Conservation (phyloP, 2,329 filamentous ascomycete genomes). For the Penicillium brevicompactum region DNA sequence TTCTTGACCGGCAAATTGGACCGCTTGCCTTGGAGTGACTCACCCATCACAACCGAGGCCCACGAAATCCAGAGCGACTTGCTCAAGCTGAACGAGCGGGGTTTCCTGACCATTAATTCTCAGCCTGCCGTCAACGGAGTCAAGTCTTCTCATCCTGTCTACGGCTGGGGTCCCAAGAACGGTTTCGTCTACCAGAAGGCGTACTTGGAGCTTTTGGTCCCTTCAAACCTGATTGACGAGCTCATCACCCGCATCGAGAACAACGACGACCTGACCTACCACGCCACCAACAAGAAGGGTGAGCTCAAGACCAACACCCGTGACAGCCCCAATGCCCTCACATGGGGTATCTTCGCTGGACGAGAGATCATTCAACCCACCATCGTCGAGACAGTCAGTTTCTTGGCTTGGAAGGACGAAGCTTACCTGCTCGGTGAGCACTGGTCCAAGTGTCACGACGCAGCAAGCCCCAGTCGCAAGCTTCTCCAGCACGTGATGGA, state of each 20-base stretch:
- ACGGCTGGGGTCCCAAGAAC: conserved; percentile 93
- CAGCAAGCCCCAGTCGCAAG: conserved; percentile 72
- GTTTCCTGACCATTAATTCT: conserved; percentile 93
- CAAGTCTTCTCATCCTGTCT: conserved; percentile 80
- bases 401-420: conserved; percentile 98
- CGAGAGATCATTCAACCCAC: conserved; percentile 99
- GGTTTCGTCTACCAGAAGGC: conserved; percentile 99
- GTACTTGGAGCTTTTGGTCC: conserved; percentile 88
- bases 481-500: conserved; percentile 84
- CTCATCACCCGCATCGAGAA: conserved; percentile 76
- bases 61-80: conserved; percentile 75
- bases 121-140: conserved; percentile 92
- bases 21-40: conserved; percentile 90
- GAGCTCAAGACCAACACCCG: conserved; percentile 82
- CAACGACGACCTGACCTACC: conserved; percentile 85
- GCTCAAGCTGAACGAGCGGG: conserved; percentile 79
- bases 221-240: conserved; percentile 75
- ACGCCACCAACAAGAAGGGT: conserved; percentile 84
- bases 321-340: conserved; percentile 91
- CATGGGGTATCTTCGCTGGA: conserved; percentile 98
- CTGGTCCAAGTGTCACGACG: conserved; percentile 89
- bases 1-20: conserved; percentile 82
- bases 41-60: conserved; percentile 80
- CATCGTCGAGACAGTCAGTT: conserved; percentile 97
- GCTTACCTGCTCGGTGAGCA: conserved; percentile 90